Evolutionary conservation across 2,329 filamentous ascomycete species (phyloP).

Genomic region (Plectosphaerella sp.): DNA sequence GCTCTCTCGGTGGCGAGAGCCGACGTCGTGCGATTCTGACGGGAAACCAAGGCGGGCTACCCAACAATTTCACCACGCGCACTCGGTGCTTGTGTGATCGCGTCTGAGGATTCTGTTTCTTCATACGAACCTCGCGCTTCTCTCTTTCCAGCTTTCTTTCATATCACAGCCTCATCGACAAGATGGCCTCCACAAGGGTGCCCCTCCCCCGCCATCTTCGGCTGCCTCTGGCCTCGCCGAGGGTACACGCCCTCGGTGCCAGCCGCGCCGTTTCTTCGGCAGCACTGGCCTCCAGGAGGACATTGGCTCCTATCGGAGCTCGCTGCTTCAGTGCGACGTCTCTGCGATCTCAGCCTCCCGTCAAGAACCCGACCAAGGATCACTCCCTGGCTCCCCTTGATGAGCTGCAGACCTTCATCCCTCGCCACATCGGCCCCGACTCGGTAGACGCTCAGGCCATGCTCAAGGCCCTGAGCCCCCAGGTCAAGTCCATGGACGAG

Average conservation of each 20-base stretch:
- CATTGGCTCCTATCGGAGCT: background rate
- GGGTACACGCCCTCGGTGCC: background rate
- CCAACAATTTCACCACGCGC: too few species aligned
- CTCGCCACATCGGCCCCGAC: slow-evolving; percentile 83
- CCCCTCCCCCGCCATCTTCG: slow-evolving; percentile 12
- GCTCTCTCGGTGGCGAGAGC: background rate
- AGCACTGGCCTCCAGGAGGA: background rate
- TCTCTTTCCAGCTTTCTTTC: background rate
- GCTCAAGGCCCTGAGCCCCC: slow-evolving; percentile 74
- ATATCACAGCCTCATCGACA: background rate
- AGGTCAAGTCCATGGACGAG: slow-evolving; percentile 68
- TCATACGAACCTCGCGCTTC: background rate
- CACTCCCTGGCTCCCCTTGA: slow-evolving; percentile 12
- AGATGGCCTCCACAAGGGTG: slow-evolving; percentile 12
- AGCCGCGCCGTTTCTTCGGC: background rate
- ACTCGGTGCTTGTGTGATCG: too few species aligned
- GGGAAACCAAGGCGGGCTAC: background rate
- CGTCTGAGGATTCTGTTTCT: too few species aligned
- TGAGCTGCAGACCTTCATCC: slow-evolving; percentile 62
- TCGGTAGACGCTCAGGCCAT: slow-evolving; percentile 67
- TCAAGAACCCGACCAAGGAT: slow-evolving; percentile 6
- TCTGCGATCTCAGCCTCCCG: background rate
- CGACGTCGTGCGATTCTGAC: background rate
- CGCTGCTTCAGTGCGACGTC: slow-evolving; percentile 1
- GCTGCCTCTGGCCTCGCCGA: slow-evolving; percentile 9